Base-by-base conservation (phyloP, 163 green algal genomes). In the Scenedesmus sp. region DNA sequence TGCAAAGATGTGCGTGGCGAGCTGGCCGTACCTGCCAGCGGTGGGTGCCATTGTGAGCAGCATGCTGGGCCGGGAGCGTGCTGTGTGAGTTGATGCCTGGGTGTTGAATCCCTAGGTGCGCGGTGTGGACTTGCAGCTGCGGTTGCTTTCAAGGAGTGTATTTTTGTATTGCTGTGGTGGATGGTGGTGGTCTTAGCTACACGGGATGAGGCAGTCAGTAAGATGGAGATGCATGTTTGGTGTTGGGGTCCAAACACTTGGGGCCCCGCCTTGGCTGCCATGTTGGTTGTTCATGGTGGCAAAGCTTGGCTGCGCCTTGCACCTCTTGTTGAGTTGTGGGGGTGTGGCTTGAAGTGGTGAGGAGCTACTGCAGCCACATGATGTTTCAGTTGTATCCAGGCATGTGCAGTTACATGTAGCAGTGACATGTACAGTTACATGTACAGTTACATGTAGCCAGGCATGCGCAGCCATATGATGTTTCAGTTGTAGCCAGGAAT, bases 1-100 rank as follows among this genome's bases (percentile, higher is more conserved):
- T 30, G 81, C 81, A 13, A 73, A 86, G 30, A 43, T 86, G 46
- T 73, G 81, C 37, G 30, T 86, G 59, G 49, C n/a, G 18, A 35
- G 49, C 81, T 86, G 81, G 81, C 81, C 81, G n/a, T 73, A 73
- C n/a, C 65, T 76, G 65, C 65, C 65, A 9, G 16, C 18, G 65
- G 65, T 76, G 24, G 65, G 65, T 37, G 65, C 65, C 3, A 30
- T 76, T 37, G 65, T 76, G 7, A n/a, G 65, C 65, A 76, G 26
- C 65, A 76, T 76, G 65, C 65, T 76, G 30, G 30, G 30, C 65
- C 30, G 65, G 30, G 30, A 30, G 6, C 9, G 20, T 70, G 56
- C 22, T 70, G 56, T 70, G 16, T 70, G n/a, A 7, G 56, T 70
- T 70, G 13, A 4, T 70, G n/a, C 5, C 22, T 18, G 22, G 12